These are phyloP conservation scores for Rhizopus delemar DNA, from an alignment of 371 early-diverging fungal species.

Conservation along the genomic window DNA sequence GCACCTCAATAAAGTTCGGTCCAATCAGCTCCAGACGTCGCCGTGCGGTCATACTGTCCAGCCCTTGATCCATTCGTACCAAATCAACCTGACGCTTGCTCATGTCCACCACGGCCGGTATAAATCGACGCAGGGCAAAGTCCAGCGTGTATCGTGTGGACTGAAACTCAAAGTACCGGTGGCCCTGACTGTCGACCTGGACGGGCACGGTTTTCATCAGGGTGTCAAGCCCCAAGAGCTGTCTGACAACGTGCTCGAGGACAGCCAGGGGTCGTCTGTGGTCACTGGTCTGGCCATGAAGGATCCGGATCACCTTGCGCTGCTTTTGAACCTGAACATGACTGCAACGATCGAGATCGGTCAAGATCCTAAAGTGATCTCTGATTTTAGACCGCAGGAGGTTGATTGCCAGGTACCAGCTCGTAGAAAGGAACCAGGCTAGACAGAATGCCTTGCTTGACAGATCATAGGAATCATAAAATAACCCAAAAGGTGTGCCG, in stretches of 20 bases:
- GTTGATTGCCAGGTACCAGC: conserved; percentile 62
- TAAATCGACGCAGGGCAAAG: conserved; percentile 30
- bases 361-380: conserved; percentile 60
- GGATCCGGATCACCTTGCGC: conserved; percentile 50
- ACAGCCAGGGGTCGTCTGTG: not conserved
- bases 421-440: conserved; percentile 63
- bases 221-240: conserved; percentile 20
- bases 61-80: conserved; percentile 42
- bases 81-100: conserved; percentile 47
- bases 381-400: conserved; percentile 37
- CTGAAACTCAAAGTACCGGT: conserved; percentile 65
- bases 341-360: conserved; percentile 37
- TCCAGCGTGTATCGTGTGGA: conserved; percentile 66
- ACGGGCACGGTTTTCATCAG: conserved; percentile 38
- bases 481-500: conserved; percentile 20
- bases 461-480: conserved; percentile 48
- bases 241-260: conserved; percentile 3
- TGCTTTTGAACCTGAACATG: conserved; percentile 62
- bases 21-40: conserved; percentile 58
- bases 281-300: conserved; percentile 11
- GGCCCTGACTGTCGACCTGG: conserved; percentile 32
- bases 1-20: conserved; percentile 64
- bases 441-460: conserved; percentile 63
- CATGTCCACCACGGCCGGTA: conserved; percentile 45
- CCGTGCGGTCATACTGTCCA: conserved; percentile 45